phyloP scores from a whole-genome alignment of 768 basidiomycete genomes.

The Leccinum aurantiacum region DNA sequence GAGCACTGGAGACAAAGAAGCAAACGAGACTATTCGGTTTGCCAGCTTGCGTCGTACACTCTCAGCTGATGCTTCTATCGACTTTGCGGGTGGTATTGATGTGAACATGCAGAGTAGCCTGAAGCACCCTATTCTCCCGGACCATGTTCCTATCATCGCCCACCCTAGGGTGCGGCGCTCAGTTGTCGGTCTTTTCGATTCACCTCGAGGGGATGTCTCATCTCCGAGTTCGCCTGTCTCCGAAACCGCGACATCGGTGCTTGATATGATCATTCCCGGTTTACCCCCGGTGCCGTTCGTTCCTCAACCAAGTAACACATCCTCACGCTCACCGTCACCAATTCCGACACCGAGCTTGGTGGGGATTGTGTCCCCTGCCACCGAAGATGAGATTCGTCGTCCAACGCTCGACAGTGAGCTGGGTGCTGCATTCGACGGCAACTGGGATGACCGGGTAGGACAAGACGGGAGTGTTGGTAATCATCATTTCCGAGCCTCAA shows the following conservation, averaged over 20 bases:
- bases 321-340: slow-evolving; percentile 27
- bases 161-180: slow-evolving; percentile 45
- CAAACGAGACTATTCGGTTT: slow-evolving; percentile 34
- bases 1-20: slow-evolving; percentile 27
- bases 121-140: slow-evolving; percentile 12
- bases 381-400: slow-evolving; percentile 14
- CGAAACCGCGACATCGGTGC: slow-evolving; percentile 22
- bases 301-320: slow-evolving; percentile 32
- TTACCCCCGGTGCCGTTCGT: slow-evolving; percentile 35
- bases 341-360: slow-evolving; percentile 2
- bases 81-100: slow-evolving; percentile 23
- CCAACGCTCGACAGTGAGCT: slow-evolving; percentile 59
- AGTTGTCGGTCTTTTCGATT: slow-evolving; percentile 64
- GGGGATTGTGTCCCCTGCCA: slow-evolving; percentile 8
- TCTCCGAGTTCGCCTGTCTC: slow-evolving; percentile 14
- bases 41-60: slow-evolving; percentile 28
- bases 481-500: slow-evolving; percentile 52
- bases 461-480: slow-evolving; percentile 31
- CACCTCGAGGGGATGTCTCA: slow-evolving; percentile 16
- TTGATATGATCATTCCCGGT: slow-evolving; percentile 34
- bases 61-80: slow-evolving; percentile 22
- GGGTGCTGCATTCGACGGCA: slow-evolving; percentile 45
- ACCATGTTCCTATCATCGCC: slow-evolving; percentile 18
- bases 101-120: slow-evolving; percentile 30
- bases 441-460: slow-evolving; percentile 15